Evolutionary conservation across 1,139 yeast species (phyloP).

Genomic region (Spencermartinsiella ligniputridi): DNA sequence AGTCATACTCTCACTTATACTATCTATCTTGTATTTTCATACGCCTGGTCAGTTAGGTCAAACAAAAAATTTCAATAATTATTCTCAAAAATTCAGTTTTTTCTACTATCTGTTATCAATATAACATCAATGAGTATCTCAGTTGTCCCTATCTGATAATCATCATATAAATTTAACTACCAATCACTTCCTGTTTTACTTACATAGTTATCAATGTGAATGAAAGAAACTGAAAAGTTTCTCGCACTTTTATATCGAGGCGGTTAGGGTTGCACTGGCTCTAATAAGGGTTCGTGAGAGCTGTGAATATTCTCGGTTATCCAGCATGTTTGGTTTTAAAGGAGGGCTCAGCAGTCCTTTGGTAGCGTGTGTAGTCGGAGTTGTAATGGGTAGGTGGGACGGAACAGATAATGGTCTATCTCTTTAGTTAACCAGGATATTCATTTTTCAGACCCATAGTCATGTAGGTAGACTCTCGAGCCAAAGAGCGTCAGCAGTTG

Average conservation of each 20-base stretch:
- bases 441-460: constrained; percentile 72
- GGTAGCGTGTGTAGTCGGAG: constrained; percentile 39
- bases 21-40: neutral
- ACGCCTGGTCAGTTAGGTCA: neutral
- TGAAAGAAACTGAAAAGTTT: neutral
- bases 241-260: neutral
- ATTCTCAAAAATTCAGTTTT: constrained; percentile 5
- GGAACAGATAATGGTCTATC: too few species aligned
- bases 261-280: neutral
- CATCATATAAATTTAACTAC: constrained; percentile 23
- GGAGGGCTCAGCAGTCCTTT: constrained; percentile 16
- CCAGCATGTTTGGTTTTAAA: neutral
- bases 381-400: constrained; percentile 41
- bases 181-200: neutral
- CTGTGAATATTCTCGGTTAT: too few species aligned
- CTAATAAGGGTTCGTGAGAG: too few species aligned
- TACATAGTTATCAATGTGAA: neutral
- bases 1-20: too few species aligned
- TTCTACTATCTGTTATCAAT: constrained; percentile 31
- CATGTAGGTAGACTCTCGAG: constrained; percentile 47
- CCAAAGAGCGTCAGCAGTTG: too few species aligned
- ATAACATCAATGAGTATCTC: constrained; percentile 26
- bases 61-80: neutral
- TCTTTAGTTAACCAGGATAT: too few species aligned
- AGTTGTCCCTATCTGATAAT: constrained; percentile 37